A percentile compares a stretch with the other conserved stretches of the same genome.
Conservation (phyloP, 352 stramenopile species). For the Globisporangium alternatum region DNA sequence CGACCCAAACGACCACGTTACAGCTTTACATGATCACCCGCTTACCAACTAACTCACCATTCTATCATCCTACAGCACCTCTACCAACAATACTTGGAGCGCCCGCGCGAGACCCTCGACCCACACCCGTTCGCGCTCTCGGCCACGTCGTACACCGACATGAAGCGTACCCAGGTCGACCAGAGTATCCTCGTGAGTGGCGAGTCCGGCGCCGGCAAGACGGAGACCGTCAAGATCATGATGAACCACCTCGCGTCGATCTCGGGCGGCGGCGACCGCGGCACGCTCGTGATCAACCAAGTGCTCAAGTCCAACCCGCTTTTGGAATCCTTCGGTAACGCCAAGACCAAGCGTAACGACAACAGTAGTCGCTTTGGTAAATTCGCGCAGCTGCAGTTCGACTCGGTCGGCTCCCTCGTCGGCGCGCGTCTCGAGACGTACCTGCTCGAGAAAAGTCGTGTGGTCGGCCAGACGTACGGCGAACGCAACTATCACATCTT, state of each 20-base stretch:
- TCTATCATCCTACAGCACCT: slow-evolving; percentile 26
- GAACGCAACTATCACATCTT: slow-evolving; percentile 99
- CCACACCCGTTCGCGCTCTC: slow-evolving; percentile 77
- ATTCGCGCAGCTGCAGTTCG: slow-evolving; percentile 80
- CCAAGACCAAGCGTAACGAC: slow-evolving; percentile 84
- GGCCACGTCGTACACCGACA: slow-evolving; percentile 63
- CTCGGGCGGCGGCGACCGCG: slow-evolving; percentile 59
- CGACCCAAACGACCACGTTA: background rate
- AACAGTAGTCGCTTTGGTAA: slow-evolving; percentile 82
- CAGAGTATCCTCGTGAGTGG: slow-evolving; percentile 52
- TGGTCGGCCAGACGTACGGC: slow-evolving; percentile 86
- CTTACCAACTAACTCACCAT: background rate
- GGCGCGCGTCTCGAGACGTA: slow-evolving; percentile 89
- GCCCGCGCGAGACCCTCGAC: slow-evolving; percentile 45
- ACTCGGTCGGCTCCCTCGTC: slow-evolving; percentile 53
- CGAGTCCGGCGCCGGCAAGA: slow-evolving; percentile 85
- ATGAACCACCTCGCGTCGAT: slow-evolving; percentile 82
- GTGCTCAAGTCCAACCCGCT: slow-evolving; percentile 77
- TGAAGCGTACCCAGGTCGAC: slow-evolving; percentile 69
- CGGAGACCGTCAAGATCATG: slow-evolving; percentile 92
- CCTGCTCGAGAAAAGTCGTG: slow-evolving; percentile 95
- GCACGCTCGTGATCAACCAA: slow-evolving; percentile 75
- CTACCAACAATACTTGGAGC: slow-evolving; percentile 62
- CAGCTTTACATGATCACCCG: background rate
- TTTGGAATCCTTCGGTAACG: slow-evolving; percentile 76